Percentiles rank a stretch among this genome's conserved stretches.
Conservation (phyloP, 1,284 basidiomycete genomes). For the Clitocybe nebularis region DNA sequence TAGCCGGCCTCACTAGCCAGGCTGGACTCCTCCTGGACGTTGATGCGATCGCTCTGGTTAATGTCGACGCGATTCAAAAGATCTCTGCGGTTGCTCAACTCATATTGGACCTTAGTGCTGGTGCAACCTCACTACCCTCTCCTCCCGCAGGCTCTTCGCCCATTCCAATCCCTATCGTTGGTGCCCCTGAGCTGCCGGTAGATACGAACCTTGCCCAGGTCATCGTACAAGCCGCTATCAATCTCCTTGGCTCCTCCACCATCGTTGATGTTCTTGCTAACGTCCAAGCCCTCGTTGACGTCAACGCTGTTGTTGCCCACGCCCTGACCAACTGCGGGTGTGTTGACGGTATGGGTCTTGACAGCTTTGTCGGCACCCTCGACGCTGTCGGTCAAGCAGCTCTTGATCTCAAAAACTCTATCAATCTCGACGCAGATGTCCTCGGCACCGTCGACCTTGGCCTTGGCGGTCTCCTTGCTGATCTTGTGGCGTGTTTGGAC, state of each 20-base stretch:
- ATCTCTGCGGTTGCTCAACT: constrained; percentile 4
- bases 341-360: constrained; percentile 10
- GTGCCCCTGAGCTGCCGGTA: neutral
- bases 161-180: constrained; percentile 5
- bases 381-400: constrained; percentile 8
- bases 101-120: constrained; percentile 14
- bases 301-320: constrained; percentile 6
- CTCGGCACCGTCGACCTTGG: constrained; percentile 13
- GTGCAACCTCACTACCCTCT: constrained; percentile 6
- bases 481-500: constrained; percentile 1
- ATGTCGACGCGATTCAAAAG: neutral
- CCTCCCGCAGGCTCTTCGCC: constrained; percentile 5
- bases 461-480: constrained; percentile 10
- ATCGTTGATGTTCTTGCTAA: constrained; percentile 8
- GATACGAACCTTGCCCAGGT: constrained; percentile 9
- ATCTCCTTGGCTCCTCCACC: constrained; percentile 12
- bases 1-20: neutral
- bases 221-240: constrained; percentile 9
- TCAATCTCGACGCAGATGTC: neutral
- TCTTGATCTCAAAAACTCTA: neutral
- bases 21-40: neutral
- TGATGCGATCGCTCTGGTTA: neutral
- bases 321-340: constrained; percentile 14
- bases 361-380: constrained; percentile 7
- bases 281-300: constrained; percentile 8